Evolutionary conservation across 306 rosid species (phyloP).

Genomic region (Comarum palustre): DNA sequence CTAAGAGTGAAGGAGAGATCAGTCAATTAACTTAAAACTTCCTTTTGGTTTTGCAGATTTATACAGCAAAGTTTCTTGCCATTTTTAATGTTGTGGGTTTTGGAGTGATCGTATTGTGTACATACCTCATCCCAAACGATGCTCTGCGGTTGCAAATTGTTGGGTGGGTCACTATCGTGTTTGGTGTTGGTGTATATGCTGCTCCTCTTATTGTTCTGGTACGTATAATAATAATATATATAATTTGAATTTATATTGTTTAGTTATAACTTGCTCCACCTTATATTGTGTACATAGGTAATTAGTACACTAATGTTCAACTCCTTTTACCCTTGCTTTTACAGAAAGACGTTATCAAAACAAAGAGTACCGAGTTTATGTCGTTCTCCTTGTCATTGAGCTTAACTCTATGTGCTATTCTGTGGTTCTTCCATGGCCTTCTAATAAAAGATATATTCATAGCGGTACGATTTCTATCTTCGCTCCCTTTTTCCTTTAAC

Average conservation of each 20-base stretch:
- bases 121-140: slow-evolving; percentile 4
- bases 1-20: not conserved
- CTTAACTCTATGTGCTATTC: slow-evolving; percentile 32
- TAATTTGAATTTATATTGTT: not conserved
- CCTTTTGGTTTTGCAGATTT: slow-evolving; percentile 23
- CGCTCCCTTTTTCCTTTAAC: not conserved
- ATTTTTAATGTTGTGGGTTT: slow-evolving; percentile 29
- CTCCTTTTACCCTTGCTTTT: not conserved
- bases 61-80: slow-evolving; percentile 25
- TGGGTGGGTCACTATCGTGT: slow-evolving; percentile 39
- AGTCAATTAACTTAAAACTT: too few relatives aligned
- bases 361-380: slow-evolving; percentile 45
- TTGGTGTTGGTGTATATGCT: slow-evolving; percentile 40
- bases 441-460: slow-evolving; percentile 34
- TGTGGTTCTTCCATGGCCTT: slow-evolving; percentile 45
- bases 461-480: slow-evolving; percentile 26
- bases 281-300: too few relatives aligned
- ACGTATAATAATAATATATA: not conserved
- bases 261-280: not conserved
- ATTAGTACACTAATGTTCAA: not conserved
- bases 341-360: slow-evolving; percentile 41
- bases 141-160: slow-evolving; percentile 16
- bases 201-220: slow-evolving; percentile 51
- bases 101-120: slow-evolving; percentile 25
- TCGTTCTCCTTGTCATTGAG: slow-evolving; percentile 37